Evolutionary conservation across 768 basidiomycete genomes (phyloP), one percentile per base, ranked within the genome.

Genomic region (Hypholoma sublateritium): DNA sequence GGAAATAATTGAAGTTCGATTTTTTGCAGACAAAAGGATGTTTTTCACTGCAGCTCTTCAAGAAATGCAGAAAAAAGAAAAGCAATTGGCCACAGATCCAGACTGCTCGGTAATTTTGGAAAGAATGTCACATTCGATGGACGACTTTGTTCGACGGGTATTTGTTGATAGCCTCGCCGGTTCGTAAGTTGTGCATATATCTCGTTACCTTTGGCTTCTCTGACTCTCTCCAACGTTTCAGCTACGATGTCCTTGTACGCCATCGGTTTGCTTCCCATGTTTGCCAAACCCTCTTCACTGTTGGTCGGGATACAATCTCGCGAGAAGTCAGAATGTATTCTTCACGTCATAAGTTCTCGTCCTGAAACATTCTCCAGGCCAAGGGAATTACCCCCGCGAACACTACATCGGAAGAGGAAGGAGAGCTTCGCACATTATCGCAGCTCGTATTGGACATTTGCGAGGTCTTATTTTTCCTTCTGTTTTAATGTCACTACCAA

Each of bases 211-310:
- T 50, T 5, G 13, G 9, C 36, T 50, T 55, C 56, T 47, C 1
- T 22, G 36, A 28, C 11, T 21, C 21, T 43, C 25, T 5, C 14
- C 28, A 35, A 17, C 25, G 12, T 53, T 34, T 14, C 57, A 89
- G 91, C 6, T 89, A 85, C 60, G 84, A 84, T 57, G 66, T 74
- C 21, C 77, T 95, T 24, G 74, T 81, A 25, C 85, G 80, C 65
- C 90, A 98, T 66, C 83, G 95, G 25, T 98, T 97, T 76, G 93
- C 89, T 14, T 96, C 95, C 22, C 95, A 98, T 83, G 95, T 97
- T 6, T 90, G 90, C 64, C 94, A 98, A 70, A 98, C 94, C 1
- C 73, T 97, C 60, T 80, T 98, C 61, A 80, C 80, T 1, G 83
- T 92, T 21, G 83, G 85, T 5, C 66, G 65, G 25, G 80, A 85